Percentiles rank a stretch among this genome's conserved stretches.
phyloP scores from a whole-genome alignment of 2,329 filamentous ascomycete species.

The Exophiala viscosa region DNA sequence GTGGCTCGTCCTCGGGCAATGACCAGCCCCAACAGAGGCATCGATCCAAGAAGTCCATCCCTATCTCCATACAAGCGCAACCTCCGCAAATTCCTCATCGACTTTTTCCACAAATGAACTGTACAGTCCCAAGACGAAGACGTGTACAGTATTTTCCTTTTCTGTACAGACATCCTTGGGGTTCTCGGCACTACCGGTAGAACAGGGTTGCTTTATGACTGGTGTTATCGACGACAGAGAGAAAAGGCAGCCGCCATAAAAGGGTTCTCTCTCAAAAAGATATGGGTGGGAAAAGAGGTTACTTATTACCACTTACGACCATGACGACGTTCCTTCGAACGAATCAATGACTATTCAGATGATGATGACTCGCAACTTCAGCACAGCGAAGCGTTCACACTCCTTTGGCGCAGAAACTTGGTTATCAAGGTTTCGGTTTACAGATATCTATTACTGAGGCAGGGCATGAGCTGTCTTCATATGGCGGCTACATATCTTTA shows the following conservation, averaged over 20 bases:
- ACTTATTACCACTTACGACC: not conserved
- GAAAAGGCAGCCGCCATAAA: not conserved
- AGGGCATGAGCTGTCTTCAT: not conserved
- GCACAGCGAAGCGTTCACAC: slow-evolving; percentile 8
- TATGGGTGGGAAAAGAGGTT: not conserved
- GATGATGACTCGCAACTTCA: slow-evolving; percentile 12
- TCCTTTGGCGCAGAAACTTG: not conserved
- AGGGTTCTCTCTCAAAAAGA: not conserved
- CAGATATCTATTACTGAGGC: not conserved
- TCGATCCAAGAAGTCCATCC: slow-evolving; percentile 42
- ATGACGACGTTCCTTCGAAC: slow-evolving; percentile 5
- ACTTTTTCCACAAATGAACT: slow-evolving; percentile 33
- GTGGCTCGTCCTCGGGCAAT: slow-evolving; percentile 34
- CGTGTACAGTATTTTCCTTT: slow-evolving; percentile 4
- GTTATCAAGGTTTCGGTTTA: not conserved
- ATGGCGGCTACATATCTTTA: slow-evolving; percentile 7
- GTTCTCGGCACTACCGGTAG: slow-evolving; percentile 1
- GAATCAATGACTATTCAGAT: not conserved
- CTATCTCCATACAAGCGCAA: slow-evolving; percentile 41
- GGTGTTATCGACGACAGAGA: slow-evolving; percentile 1
- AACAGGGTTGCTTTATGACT: not conserved
- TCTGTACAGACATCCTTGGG: slow-evolving; percentile 13
- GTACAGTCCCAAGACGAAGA: slow-evolving; percentile 6
- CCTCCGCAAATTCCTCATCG: slow-evolving; percentile 44
- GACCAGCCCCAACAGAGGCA: slow-evolving; percentile 26